Percentiles rank a stretch among this genome's conserved stretches.
Evolutionary conservation across 2,329 filamentous ascomycete species (phyloP).

Genomic region (Colletotrichum sp.): DNA sequence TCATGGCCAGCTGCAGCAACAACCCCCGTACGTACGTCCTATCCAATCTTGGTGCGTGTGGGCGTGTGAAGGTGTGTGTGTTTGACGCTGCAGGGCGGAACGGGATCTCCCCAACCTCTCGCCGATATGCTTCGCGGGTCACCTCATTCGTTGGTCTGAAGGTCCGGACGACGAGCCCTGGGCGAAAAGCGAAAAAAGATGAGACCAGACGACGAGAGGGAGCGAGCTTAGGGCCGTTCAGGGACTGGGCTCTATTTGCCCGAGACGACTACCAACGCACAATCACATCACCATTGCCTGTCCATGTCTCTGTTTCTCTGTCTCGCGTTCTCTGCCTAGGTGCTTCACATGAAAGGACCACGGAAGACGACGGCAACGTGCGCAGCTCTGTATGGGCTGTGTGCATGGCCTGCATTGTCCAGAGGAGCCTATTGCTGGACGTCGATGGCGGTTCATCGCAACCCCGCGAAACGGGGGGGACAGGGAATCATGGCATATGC

Average conservation of each 20-base stretch:
- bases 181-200: not conserved
- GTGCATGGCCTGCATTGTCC: not conserved
- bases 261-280: not conserved
- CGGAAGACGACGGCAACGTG: not conserved
- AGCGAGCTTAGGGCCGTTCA: not conserved
- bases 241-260: not conserved
- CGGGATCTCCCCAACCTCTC: constrained; percentile 9
- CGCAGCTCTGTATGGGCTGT: not conserved
- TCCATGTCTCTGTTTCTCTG: not conserved
- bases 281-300: not conserved
- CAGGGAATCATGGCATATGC: constrained; percentile 8
- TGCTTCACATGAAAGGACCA: not conserved
- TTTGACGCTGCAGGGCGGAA: constrained; percentile 9
- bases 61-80: not conserved
- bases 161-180: not conserved
- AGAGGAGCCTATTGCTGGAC: not conserved
- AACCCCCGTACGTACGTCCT: not conserved
- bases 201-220: constrained; percentile 13
- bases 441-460: not conserved
- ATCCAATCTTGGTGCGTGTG: not conserved
- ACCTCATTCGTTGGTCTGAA: not conserved
- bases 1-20: constrained; percentile 4
- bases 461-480: constrained; percentile 10
- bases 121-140: not conserved
- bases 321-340: not conserved